Conservation (phyloP, 164 flowering plant genomes). For the Echeveria elegans region DNA sequence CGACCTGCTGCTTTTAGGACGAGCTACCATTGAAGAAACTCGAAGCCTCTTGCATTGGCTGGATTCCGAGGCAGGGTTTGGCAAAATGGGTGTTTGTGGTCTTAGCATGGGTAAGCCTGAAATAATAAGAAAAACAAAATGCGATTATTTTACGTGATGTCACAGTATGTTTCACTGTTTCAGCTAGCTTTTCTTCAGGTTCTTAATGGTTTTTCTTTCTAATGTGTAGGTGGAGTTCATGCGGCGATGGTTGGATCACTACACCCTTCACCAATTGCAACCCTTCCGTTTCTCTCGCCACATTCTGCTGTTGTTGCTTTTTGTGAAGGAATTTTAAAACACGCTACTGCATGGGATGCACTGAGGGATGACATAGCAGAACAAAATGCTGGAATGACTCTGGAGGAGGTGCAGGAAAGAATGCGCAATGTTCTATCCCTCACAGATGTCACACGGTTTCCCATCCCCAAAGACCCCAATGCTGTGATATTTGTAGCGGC, state of each 20-base stretch:
- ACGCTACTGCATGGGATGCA: constrained; percentile 97
- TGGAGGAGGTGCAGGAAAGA: constrained; percentile 80
- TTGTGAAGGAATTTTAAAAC: constrained; percentile 87
- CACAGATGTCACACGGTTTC: constrained; percentile 96
- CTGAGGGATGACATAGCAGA: constrained; percentile 64
- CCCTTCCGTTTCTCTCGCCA: constrained; percentile 93
- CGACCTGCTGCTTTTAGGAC: constrained; percentile 85
- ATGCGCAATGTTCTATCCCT: constrained; percentile 83
- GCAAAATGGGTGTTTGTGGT: constrained; percentile 94
- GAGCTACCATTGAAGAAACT: constrained; percentile 89
- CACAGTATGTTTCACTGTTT: too few relatives aligned
- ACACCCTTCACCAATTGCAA: constrained; percentile 92
- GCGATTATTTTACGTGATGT: too few relatives aligned
- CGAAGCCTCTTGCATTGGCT: constrained; percentile 85
- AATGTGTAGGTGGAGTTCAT: constrained; percentile 79
- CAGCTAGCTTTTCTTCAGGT: too few relatives aligned
- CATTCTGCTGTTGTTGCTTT: constrained; percentile 97
- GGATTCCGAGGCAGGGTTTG: constrained; percentile 74
- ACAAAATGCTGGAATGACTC: constrained; percentile 57
- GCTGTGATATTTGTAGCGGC: constrained; percentile 90
- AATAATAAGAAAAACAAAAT: too few relatives aligned
- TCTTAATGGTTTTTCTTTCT: constrained; percentile 8
- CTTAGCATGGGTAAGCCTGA: constrained; percentile 89
- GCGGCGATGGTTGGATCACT: constrained; percentile 99
- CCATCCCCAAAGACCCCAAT: constrained; percentile 79